Percentiles rank a stretch among this genome's conserved stretches.
Conservation (phyloP, 2,329 filamentous ascomycete species). For the Cladobotryum mycophilum region DNA sequence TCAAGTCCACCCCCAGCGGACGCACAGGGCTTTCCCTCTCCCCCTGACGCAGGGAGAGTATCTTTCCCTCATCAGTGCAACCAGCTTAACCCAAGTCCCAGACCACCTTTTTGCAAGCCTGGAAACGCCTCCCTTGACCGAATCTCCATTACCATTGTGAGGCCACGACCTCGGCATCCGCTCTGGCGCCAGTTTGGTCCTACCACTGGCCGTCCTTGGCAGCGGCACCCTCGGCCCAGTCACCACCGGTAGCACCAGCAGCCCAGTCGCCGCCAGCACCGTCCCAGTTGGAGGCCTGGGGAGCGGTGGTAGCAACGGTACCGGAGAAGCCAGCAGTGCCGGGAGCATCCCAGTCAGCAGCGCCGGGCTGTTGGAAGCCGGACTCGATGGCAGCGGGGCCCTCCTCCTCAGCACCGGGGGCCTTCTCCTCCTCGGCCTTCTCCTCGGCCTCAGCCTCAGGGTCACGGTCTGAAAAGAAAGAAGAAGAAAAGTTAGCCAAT, state of each 20-base stretch:
- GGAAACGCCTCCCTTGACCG: slow-evolving; percentile 16
- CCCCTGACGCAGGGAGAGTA: slow-evolving; percentile 51
- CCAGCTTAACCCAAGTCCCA: slow-evolving; percentile 47
- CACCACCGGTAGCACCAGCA: slow-evolving; percentile 56
- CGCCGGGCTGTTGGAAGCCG: slow-evolving; percentile 60
- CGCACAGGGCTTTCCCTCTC: slow-evolving; percentile 97
- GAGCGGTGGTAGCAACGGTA: slow-evolving; percentile 35
- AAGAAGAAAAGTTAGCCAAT: neutral
- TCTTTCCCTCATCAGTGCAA: slow-evolving; percentile 99
- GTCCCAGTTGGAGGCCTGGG: slow-evolving; percentile 50
- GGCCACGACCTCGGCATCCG: slow-evolving; percentile 1
- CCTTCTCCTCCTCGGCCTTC: slow-evolving; percentile 91
- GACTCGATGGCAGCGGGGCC: slow-evolving; percentile 71
- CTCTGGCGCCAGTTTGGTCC: slow-evolving; percentile 14
- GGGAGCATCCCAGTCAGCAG: slow-evolving; percentile 79
- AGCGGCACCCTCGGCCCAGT: slow-evolving; percentile 59
- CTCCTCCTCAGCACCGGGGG: slow-evolving; percentile 76
- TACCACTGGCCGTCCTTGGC: slow-evolving; percentile 53
- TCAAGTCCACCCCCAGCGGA: slow-evolving; percentile 82
- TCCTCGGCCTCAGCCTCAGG: slow-evolving; percentile 99
- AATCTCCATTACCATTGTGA: slow-evolving; percentile 14
- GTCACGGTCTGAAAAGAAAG: slow-evolving; percentile 67
- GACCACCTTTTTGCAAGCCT: slow-evolving; percentile 15
- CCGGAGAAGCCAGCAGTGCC: slow-evolving; percentile 61
- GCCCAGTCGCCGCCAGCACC: slow-evolving; percentile 58